A percentile compares a stretch with the other conserved stretches of the same genome.
Conservation (phyloP, 257 asterid genomes). For the Euphrasia confusa region DNA sequence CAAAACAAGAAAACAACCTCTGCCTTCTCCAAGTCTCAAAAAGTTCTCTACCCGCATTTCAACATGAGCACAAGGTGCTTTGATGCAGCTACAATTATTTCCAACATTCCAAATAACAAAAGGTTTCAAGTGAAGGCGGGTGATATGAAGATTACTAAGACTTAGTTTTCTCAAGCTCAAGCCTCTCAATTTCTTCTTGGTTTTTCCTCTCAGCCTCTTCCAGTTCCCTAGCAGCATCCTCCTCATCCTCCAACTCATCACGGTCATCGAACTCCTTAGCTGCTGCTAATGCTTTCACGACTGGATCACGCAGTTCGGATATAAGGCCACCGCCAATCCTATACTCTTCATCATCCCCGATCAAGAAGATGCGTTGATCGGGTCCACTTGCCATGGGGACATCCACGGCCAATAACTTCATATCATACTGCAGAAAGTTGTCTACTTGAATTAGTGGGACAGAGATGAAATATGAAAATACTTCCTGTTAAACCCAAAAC, state of each 20-base stretch:
- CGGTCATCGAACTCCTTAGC: constrained; percentile 93
- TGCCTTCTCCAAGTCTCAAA: no score
- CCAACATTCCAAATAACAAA: no score
- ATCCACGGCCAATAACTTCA: constrained; percentile 91
- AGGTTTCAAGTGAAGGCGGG: no score
- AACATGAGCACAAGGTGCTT: no score
- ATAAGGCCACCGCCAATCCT: constrained; percentile 85
- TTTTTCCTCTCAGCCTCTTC: constrained; percentile 69
- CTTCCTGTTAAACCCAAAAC: not conserved
- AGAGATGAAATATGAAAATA: not conserved
- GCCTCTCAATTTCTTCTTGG: constrained; percentile 64
- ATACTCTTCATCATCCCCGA: constrained; percentile 94
- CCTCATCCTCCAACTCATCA: constrained; percentile 80
- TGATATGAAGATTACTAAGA: not conserved
- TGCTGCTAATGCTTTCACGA: constrained; percentile 92
- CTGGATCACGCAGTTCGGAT: constrained; percentile 91
- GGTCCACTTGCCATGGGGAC: constrained; percentile 80
- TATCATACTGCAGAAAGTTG: constrained; percentile 59
- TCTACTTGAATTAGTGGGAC: not conserved
- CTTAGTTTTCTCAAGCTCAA: constrained; percentile 42
- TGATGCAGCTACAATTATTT: no score
- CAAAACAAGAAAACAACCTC: no score
- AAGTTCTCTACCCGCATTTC: no score
- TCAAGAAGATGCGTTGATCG: constrained; percentile 81
- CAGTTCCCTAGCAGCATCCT: constrained; percentile 73